These are phyloP conservation scores for Annulohypoxylon nitens DNA, from an alignment of 495 filamentous ascomycete species.

Conservation along the genomic window DNA sequence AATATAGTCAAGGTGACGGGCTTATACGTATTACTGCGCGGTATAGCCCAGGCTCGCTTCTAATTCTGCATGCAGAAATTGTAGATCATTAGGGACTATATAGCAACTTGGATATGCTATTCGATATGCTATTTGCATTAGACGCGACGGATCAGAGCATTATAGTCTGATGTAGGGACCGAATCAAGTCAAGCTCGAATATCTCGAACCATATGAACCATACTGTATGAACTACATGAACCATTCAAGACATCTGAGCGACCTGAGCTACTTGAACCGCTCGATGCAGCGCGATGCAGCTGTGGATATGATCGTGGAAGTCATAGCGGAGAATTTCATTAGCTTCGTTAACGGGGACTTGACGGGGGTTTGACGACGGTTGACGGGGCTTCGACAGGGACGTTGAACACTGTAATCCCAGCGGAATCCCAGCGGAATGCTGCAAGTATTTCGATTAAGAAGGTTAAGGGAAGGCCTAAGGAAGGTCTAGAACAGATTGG, in stretches of 20 bases:
- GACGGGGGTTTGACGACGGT: no score
- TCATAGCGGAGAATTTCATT: constrained; percentile 41
- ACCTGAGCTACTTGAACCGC: constrained; percentile 1
- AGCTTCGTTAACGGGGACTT: constrained; percentile 13
- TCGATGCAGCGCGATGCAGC: background rate
- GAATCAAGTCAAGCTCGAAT: constrained; percentile 36
- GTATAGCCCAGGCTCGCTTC: constrained; percentile 3
- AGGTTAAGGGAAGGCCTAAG: constrained; percentile 1
- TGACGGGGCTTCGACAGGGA: constrained; percentile 5
- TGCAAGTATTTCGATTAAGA: constrained; percentile 29
- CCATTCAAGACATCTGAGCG: background rate
- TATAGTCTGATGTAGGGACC: constrained; percentile 38
- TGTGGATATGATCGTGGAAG: constrained; percentile 17
- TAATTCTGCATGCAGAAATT: constrained; percentile 21
- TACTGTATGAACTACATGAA: background rate
- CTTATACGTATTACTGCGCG: constrained; percentile 9
- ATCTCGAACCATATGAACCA: constrained; percentile 11
- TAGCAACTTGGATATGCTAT: constrained; percentile 12
- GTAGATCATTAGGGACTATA: constrained; percentile 24
- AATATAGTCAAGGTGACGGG: constrained; percentile 14
- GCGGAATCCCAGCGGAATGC: background rate
- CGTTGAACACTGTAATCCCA: background rate
- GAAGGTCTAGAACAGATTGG: constrained; percentile 49
- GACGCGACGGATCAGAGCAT: constrained; percentile 35
- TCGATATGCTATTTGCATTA: constrained; percentile 15